phyloP scores from a whole-genome alignment of 495 filamentous ascomycete species.

The Annulohypoxylon maeteangense region DNA sequence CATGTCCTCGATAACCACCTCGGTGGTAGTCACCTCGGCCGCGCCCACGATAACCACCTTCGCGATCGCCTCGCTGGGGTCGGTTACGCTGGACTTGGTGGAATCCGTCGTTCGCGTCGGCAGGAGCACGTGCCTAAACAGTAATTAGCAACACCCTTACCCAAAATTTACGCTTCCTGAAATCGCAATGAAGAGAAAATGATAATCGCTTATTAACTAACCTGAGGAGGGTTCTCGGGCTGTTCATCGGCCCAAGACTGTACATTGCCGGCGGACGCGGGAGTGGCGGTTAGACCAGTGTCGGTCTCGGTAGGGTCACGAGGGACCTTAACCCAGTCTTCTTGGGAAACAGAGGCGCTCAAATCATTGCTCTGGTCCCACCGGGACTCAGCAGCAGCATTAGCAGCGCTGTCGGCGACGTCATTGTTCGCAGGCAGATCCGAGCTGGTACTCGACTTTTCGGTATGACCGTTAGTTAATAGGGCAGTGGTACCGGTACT shows the following conservation, averaged over 20 bases:
- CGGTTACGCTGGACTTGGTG: constrained; percentile 73
- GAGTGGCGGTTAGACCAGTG: constrained; percentile 67
- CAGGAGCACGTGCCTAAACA: constrained; percentile 45
- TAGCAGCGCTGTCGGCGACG: constrained; percentile 70
- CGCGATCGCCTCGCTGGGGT: constrained; percentile 57
- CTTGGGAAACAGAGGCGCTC: constrained; percentile 64
- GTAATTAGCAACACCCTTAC: constrained; percentile 24
- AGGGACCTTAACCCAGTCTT: constrained; percentile 79
- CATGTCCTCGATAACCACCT: constrained; percentile 64
- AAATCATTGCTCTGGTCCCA: constrained; percentile 69
- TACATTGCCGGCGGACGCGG: constrained; percentile 63
- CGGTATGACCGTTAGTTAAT: constrained; percentile 62
- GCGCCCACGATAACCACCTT: constrained; percentile 61
- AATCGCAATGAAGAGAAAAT: background rate
- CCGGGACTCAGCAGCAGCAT: constrained; percentile 72
- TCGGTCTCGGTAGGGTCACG: constrained; percentile 80
- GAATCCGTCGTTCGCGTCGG: constrained; percentile 70
- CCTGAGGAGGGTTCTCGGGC: constrained; percentile 56
- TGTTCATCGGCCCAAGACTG: constrained; percentile 77
- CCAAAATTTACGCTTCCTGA: background rate
- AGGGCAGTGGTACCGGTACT: constrained; percentile 52
- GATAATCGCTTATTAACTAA: constrained; percentile 36
- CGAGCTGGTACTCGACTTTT: constrained; percentile 52
- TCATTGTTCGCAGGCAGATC: constrained; percentile 61
- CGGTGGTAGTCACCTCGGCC: constrained; percentile 67